phyloP scores from a whole-genome alignment of 768 basidiomycete genomes.

The Hemileccinum impolitum region DNA sequence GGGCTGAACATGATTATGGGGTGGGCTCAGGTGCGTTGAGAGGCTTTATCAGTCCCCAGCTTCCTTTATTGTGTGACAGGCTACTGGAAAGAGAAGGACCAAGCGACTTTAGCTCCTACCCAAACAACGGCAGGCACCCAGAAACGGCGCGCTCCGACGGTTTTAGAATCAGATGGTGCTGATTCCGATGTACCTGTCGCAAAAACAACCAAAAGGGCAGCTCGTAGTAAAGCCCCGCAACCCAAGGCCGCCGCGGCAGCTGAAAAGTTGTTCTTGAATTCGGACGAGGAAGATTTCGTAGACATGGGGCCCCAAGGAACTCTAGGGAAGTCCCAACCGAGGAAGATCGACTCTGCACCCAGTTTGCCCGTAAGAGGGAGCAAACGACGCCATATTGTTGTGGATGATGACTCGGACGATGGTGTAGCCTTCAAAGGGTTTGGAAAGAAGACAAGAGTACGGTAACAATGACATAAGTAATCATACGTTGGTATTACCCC shows the following conservation, averaged over 20 bases:
- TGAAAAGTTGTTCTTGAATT: constrained; percentile 51
- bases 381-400: constrained; percentile 37
- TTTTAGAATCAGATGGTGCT: constrained; percentile 43
- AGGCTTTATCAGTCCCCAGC: neutral
- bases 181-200: constrained; percentile 14
- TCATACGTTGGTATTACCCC: neutral
- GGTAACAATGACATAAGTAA: neutral
- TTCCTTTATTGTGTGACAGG: constrained; percentile 32
- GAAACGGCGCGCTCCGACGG: constrained; percentile 27
- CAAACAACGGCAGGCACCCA: constrained; percentile 14
- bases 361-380: constrained; percentile 10
- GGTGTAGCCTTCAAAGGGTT: constrained; percentile 70
- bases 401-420: constrained; percentile 71
- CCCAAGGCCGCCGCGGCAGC: constrained; percentile 24
- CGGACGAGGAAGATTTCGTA: constrained; percentile 39
- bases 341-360: constrained; percentile 4
- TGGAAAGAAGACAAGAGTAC: constrained; percentile 28
- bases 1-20: constrained; percentile 52
- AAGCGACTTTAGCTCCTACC: constrained; percentile 17
- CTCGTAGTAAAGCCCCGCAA: constrained; percentile 24
- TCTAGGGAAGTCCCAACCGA: neutral
- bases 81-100: constrained; percentile 50
- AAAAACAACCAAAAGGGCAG: constrained; percentile 15
- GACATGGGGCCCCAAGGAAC: neutral
- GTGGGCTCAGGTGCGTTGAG: constrained; percentile 45